These are phyloP conservation scores for Colletotrichum sansevieriae DNA, from an alignment of 2,329 filamentous ascomycete genomes.

Conservation along the genomic window DNA sequence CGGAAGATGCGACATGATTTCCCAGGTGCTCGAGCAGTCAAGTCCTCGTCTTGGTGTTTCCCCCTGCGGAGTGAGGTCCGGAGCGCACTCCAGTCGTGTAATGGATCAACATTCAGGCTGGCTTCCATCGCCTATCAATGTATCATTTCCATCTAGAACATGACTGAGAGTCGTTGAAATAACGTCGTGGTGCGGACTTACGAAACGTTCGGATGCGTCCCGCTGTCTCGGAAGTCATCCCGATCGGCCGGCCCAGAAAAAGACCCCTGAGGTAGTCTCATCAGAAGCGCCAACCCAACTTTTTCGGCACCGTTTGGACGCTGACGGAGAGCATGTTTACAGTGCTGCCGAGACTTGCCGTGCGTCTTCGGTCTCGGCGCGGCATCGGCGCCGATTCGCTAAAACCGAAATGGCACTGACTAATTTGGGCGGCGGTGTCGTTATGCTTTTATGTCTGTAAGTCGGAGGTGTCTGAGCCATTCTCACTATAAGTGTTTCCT, in stretches of 20 bases:
- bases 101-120: too few species aligned
- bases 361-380: constrained; percentile 6
- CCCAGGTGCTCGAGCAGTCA: too few species aligned
- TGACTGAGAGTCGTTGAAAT: background rate
- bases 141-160: background rate
- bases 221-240: constrained; percentile 1
- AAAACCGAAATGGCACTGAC: constrained; percentile 16
- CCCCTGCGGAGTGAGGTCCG: too few species aligned
- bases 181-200: background rate
- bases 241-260: constrained; percentile 11
- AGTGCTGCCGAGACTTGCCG: constrained; percentile 10
- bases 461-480: background rate
- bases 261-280: background rate
- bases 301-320: background rate
- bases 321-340: background rate
- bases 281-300: constrained; percentile 4
- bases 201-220: constrained; percentile 18
- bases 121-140: too few species aligned
- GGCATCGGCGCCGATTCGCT: constrained; percentile 24
- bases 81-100: too few species aligned
- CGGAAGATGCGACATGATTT: too few species aligned
- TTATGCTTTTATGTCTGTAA: background rate
- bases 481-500: background rate
- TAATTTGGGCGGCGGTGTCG: constrained; percentile 17
- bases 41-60: too few species aligned